These are phyloP conservation scores for Athelia sp. DNA, from an alignment of 1,284 basidiomycete species.

Conservation along the genomic window DNA sequence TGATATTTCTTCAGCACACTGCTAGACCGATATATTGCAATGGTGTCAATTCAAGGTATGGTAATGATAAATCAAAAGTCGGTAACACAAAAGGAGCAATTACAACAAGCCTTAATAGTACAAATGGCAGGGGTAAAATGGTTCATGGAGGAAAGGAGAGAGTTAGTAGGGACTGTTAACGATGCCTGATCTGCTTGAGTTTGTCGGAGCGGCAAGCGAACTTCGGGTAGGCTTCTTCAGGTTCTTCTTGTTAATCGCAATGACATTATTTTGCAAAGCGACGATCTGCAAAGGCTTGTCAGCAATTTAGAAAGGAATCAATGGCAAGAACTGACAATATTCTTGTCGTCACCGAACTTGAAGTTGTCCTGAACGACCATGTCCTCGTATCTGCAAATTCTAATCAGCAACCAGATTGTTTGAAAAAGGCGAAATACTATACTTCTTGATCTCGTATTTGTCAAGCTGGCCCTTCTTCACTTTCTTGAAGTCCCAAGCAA, in stretches of 20 bases:
- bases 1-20: neutral
- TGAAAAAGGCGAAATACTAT: neutral
- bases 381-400: slow-evolving; percentile 71
- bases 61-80: neutral
- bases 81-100: neutral
- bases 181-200: slow-evolving; percentile 52
- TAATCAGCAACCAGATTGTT: neutral
- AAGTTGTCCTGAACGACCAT: slow-evolving; percentile 95
- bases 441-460: slow-evolving; percentile 92
- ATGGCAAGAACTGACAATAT: slow-evolving; percentile 63
- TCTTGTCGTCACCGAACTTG: slow-evolving; percentile 92
- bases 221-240: slow-evolving; percentile 83
- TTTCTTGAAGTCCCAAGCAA: slow-evolving; percentile 95
- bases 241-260: slow-evolving; percentile 91
- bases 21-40: neutral
- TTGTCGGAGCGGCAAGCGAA: slow-evolving; percentile 57
- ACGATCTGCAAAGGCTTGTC: slow-evolving; percentile 61
- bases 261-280: slow-evolving; percentile 90
- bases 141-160: neutral
- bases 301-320: neutral
- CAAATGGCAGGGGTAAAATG: neutral
- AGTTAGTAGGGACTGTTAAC: slow-evolving; percentile 67
- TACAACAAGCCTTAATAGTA: neutral
- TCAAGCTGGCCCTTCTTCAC: slow-evolving; percentile 90
- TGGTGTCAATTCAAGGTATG: neutral